Conservation (phyloP, 2,329 filamentous ascomycete species). For the Calonectria pseudoreteaudii region DNA sequence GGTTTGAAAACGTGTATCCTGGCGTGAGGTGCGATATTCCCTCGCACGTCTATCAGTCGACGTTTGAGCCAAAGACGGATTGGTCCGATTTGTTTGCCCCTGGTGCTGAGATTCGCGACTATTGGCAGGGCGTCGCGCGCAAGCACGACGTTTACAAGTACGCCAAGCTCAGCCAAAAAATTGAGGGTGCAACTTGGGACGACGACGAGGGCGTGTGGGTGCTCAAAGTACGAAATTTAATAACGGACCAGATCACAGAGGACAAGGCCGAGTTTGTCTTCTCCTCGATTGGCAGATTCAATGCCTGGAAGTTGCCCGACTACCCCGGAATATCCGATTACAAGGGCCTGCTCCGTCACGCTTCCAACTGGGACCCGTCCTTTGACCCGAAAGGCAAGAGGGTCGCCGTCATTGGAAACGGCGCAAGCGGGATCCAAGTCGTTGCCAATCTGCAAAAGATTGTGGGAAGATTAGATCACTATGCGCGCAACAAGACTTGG, state of each 20-base stretch:
- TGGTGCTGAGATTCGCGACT: slow-evolving; percentile 74
- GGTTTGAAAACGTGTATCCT: slow-evolving; percentile 70
- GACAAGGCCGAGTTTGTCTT: slow-evolving; percentile 71
- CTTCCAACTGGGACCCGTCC: slow-evolving; percentile 68
- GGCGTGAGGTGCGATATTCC: slow-evolving; percentile 77
- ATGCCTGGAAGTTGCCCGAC: slow-evolving; percentile 72
- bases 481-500: slow-evolving; percentile 75
- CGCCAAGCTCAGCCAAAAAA: slow-evolving; percentile 65
- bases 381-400: slow-evolving; percentile 62
- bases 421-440: slow-evolving; percentile 70
- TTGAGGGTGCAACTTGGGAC: slow-evolving; percentile 69
- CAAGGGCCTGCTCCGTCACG: slow-evolving; percentile 68
- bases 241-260: slow-evolving; percentile 50
- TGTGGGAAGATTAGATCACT: slow-evolving; percentile 69
- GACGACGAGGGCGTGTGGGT: slow-evolving; percentile 65
- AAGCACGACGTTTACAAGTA: slow-evolving; percentile 75
- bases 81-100: slow-evolving; percentile 78
- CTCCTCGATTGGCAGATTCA: slow-evolving; percentile 74
- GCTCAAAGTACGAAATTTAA: slow-evolving; percentile 57
- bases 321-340: slow-evolving; percentile 69
- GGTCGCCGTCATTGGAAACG: slow-evolving; percentile 73
- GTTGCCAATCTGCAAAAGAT: slow-evolving; percentile 63
- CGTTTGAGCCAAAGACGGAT: slow-evolving; percentile 74
- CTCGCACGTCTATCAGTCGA: slow-evolving; percentile 76
- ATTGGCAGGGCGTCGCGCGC: slow-evolving; percentile 71